Evolutionary conservation across 768 basidiomycete species (phyloP).

Genomic region (Mycena capillaripes): DNA sequence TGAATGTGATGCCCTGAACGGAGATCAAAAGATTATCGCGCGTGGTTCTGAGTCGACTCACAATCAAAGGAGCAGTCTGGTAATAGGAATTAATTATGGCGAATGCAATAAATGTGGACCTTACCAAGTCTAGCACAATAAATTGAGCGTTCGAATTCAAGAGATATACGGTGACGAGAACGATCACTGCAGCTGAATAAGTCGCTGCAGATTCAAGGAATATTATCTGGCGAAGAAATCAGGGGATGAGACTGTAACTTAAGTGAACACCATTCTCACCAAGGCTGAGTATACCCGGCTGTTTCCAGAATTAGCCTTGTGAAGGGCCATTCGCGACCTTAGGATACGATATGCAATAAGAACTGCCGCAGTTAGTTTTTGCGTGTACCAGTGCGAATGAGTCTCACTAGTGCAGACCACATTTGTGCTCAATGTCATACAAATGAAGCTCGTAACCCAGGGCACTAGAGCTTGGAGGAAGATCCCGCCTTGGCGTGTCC

Average conservation of each 20-base stretch:
- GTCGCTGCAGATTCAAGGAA: conserved; percentile 30
- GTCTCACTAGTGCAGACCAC: conserved; percentile 13
- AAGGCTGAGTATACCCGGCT: conserved; percentile 17
- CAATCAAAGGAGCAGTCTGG: conserved; percentile 15
- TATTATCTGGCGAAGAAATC: conserved; percentile 17
- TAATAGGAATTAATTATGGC: neutral
- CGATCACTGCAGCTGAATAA: conserved; percentile 17
- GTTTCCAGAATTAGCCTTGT: neutral
- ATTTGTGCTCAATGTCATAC: conserved; percentile 7
- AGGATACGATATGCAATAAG: conserved; percentile 29
- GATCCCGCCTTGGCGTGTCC: neutral
- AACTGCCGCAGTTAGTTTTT: neutral
- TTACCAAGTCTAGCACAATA: conserved; percentile 14
- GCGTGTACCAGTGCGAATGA: neutral
- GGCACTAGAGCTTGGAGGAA: neutral
- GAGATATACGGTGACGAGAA: neutral
- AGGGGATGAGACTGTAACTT: no score
- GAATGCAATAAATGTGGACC: neutral
- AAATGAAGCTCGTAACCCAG: conserved; percentile 7
- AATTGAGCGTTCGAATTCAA: conserved; percentile 10
- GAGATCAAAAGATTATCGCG: neutral
- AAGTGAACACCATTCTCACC: conserved; percentile 5
- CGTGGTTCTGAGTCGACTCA: neutral
- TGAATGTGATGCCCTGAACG: conserved; percentile 19
- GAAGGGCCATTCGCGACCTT: neutral